A percentile compares a stretch with the other conserved stretches of the same genome.
Evolutionary conservation across 305 asterid genomes (phyloP).

Genomic region (Rubia balearica): DNA sequence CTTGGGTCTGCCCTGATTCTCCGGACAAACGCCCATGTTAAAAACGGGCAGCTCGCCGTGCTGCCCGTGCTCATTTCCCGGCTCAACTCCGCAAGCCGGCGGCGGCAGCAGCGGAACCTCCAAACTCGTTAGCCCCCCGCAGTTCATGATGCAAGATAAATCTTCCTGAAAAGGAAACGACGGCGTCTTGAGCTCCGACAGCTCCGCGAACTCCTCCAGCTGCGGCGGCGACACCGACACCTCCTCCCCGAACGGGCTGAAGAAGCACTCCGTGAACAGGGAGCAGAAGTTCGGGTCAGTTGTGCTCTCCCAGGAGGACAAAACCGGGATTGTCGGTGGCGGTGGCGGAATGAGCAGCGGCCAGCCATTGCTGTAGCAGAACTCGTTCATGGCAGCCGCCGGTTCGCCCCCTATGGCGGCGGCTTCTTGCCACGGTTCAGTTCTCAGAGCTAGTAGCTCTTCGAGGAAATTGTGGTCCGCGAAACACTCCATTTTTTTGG

Average conservation of each 20-base stretch:
- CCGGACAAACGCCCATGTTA: conserved; percentile 27
- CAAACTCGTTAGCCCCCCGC: conserved; percentile 12
- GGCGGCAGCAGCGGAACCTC: conserved; percentile 20
- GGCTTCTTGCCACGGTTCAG: conserved; percentile 24
- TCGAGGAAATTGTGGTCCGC: conserved; percentile 34
- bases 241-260: not conserved
- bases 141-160: conserved; percentile 24
- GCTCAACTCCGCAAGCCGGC: conserved; percentile 24
- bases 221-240: not conserved
- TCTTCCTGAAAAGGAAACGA: conserved; percentile 24
- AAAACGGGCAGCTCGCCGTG: conserved; percentile 17
- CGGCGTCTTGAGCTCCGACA: conserved; percentile 21
- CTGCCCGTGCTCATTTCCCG: conserved; percentile 19
- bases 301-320: not conserved
- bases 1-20: conserved; percentile 29
- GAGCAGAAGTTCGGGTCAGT: not conserved
- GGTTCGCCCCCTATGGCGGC: conserved; percentile 9
- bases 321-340: not conserved
- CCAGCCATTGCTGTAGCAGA: not conserved
- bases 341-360: not conserved
- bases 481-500: conserved; percentile 16
- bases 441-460: conserved; percentile 37
- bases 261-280: not conserved
- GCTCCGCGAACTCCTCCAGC: conserved; percentile 25
- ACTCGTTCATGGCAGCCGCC: not conserved